These are phyloP conservation scores for Pythium periplocum DNA, from an alignment of 352 stramenopile genomes.

Conservation along the genomic window DNA sequence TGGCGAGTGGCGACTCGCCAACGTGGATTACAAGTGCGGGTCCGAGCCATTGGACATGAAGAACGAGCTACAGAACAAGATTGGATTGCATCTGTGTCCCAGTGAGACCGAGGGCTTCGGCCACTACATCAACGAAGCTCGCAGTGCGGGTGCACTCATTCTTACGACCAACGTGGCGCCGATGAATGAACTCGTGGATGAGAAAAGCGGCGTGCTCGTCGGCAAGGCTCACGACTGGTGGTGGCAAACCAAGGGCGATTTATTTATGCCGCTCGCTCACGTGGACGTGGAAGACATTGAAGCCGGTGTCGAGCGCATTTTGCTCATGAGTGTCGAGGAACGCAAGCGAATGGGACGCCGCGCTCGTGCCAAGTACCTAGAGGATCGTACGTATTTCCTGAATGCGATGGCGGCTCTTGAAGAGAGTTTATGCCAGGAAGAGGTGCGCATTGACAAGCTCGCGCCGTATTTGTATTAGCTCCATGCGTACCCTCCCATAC, in stretches of 20 bases:
- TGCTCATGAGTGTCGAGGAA: slow-evolving; percentile 68
- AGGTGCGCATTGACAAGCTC: slow-evolving; percentile 73
- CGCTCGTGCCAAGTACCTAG: slow-evolving; percentile 62
- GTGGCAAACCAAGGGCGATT: slow-evolving; percentile 79
- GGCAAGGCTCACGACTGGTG: slow-evolving; percentile 50
- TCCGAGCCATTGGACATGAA: slow-evolving; percentile 48
- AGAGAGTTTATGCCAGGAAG: slow-evolving; percentile 72
- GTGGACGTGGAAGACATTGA: slow-evolving; percentile 64
- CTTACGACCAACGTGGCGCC: slow-evolving; percentile 72
- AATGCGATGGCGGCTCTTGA: slow-evolving; percentile 79
- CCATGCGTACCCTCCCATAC: background rate
- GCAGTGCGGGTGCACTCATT: slow-evolving; percentile 64
- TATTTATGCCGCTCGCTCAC: slow-evolving; percentile 76
- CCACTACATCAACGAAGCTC: slow-evolving; percentile 85
- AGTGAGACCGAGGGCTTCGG: slow-evolving; percentile 78
- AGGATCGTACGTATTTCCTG: slow-evolving; percentile 74
- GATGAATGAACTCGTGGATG: slow-evolving; percentile 85
- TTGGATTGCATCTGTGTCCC: slow-evolving; percentile 71
- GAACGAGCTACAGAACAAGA: slow-evolving; percentile 62
- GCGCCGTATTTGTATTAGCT: slow-evolving; percentile 69
- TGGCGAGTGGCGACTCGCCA: slow-evolving; percentile 47
- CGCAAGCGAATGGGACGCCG: slow-evolving; percentile 67
- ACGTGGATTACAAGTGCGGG: slow-evolving; percentile 76
- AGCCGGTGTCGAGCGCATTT: slow-evolving; percentile 54
- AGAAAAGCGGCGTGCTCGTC: slow-evolving; percentile 63